phyloP scores from a whole-genome alignment of 805 yeast genomes.

The Candida arabinofermentans region DNA sequence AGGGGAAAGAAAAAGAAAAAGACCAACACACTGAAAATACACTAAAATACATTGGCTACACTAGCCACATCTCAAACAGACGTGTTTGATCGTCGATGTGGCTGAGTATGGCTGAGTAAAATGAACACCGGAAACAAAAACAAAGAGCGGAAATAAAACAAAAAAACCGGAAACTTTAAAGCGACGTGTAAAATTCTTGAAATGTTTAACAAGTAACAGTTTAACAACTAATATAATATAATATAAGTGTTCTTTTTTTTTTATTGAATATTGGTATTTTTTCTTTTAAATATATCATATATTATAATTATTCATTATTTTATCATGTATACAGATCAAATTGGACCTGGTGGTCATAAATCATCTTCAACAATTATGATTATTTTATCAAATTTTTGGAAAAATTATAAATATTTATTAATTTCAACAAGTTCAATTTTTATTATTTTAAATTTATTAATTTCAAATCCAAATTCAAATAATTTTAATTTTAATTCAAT shows the following conservation, averaged over 20 bases:
- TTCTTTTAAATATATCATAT: not conserved
- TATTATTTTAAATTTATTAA: constrained; percentile 17
- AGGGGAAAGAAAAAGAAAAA: not conserved
- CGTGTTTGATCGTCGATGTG: no score
- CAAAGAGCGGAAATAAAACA: no score
- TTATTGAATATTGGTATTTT: not conserved
- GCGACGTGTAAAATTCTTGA: no score
- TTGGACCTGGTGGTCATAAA: not conserved
- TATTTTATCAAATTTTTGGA: constrained; percentile 14
- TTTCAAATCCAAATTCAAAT: constrained; percentile 10
- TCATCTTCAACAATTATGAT: not conserved
- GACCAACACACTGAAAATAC: no score
- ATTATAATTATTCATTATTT: no score
- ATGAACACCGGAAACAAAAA: no score
- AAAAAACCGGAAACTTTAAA: no score
- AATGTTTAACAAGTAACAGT: no score
- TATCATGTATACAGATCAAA: not conserved
- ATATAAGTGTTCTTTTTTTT: not conserved
- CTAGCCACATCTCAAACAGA: no score
- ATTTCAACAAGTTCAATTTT: constrained; percentile 20
- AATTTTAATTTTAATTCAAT: constrained; percentile 14
- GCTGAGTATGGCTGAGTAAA: no score
- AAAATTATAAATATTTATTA: constrained; percentile 19
- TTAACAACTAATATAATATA: not conserved
- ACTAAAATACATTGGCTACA: no score